These are phyloP conservation scores for Physocladia obscura DNA, from an alignment of 192 early-diverging fungal species.

Conservation along the genomic window DNA sequence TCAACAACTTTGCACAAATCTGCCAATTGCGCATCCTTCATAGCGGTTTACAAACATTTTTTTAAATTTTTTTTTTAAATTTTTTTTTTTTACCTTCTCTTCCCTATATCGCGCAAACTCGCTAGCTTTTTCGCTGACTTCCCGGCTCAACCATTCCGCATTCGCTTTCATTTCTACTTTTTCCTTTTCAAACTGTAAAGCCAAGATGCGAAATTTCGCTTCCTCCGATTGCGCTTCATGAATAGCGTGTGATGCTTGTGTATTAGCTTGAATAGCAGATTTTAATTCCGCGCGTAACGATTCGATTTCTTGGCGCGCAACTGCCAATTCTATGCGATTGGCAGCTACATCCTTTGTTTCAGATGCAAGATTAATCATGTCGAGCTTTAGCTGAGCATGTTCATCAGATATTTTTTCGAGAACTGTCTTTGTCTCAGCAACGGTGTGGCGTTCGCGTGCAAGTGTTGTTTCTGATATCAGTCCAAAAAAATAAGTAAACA, in stretches of 20 bases:
- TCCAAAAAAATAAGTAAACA: neutral
- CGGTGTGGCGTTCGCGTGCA: no score
- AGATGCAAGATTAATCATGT: neutral
- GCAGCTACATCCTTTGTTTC: neutral
- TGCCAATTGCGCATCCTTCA: no score
- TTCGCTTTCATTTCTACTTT: slow-evolving; percentile 56
- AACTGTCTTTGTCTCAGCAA: neutral
- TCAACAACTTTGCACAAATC: slow-evolving; percentile 57
- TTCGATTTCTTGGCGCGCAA: neutral
- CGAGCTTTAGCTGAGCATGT: neutral
- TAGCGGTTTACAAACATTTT: no score
- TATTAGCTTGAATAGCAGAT: slow-evolving; percentile 11
- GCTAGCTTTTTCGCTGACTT: slow-evolving; percentile 57
- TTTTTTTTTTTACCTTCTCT: slow-evolving; percentile 48
- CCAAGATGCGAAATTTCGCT: slow-evolving; percentile 3
- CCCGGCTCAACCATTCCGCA: slow-evolving; percentile 67
- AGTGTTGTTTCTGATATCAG: no score
- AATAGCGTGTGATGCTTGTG: neutral
- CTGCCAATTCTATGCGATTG: neutral
- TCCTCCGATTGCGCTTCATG: slow-evolving; percentile 18
- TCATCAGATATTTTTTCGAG: neutral
- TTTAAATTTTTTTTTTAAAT: no score
- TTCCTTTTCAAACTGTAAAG: slow-evolving; percentile 51
- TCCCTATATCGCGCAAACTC: slow-evolving; percentile 55
- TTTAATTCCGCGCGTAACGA: slow-evolving; percentile 26